Evolutionary conservation across 352 stramenopile species (phyloP), one percentile per base, ranked within the genome.

Genomic region (Phytopythium boreale): DNA sequence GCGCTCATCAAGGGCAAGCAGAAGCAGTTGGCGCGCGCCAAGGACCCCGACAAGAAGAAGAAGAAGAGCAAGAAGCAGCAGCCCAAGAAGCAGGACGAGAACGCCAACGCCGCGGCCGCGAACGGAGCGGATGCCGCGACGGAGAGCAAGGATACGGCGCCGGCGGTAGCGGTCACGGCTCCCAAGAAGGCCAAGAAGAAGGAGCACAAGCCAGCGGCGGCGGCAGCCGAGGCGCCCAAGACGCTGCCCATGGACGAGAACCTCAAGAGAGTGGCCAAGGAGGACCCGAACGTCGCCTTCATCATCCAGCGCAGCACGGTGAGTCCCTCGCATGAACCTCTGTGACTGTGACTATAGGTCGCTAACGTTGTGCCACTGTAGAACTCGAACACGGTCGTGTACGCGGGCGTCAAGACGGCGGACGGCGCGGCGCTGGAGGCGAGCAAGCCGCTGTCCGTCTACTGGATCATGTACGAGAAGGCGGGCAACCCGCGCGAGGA

Each of bases 401-500:
- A 95, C 68, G 84, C 80, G 26, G 84, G 67, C 9, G 64, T 56
- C 61, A 79, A 77, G 69, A 64, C 74, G 29, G 26, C 76, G 17
- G 79, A 80, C 49, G 67, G 64, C 19, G 76, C 79, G 55, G 68
- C 71, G 47, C 72, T 94, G 26, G 84, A 94, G 47, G 34, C 69
- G 17, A 65, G 63, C 44, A 88, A 80, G 27, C 87, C 84, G n/a
- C 75, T 95, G 50, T 76, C 84, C 37, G 82, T 93, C 24, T 95
- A 78, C 63, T 95, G 86, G 86, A 87, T 93, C 72, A 95, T 95
- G 86, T 95, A 89, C 67, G 85, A 92, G 64, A 92, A 92, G 69
- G 68, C 71, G 22, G 83, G 82, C 43, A 68, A 74, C 27, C 85
- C 85, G 44, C 75, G 75, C 19, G 86, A 95, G 61, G 86, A 93